Evolutionary conservation across 805 yeast genomes (phyloP).

Genomic region (Metschnikowia matae): DNA sequence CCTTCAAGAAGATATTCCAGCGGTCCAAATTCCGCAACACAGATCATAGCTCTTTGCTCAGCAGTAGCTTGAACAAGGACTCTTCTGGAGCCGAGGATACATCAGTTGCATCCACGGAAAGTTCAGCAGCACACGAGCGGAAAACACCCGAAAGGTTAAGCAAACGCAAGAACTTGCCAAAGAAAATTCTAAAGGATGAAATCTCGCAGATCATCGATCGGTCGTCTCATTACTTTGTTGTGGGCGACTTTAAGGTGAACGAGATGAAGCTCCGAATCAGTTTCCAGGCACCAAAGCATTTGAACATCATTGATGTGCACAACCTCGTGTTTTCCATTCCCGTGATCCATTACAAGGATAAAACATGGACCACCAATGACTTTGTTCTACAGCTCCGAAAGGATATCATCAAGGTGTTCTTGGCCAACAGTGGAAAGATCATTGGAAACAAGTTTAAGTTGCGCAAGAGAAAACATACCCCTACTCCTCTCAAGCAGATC

Average conservation of each 20-base stretch:
- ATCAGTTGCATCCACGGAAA: conserved; percentile 1
- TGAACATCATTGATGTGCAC: conserved; percentile 71
- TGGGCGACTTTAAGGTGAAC: conserved; percentile 33
- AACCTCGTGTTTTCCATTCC: conserved; percentile 69
- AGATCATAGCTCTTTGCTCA: background rate
- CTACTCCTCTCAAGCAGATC: conserved; percentile 38
- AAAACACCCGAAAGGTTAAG: background rate
- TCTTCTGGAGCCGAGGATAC: conserved; percentile 1
- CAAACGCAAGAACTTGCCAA: background rate
- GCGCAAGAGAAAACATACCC: conserved; percentile 26
- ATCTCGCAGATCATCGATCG: conserved; percentile 40
- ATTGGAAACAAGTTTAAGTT: conserved; percentile 66
- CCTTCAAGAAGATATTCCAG: background rate
- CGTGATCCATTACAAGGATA: conserved; percentile 41
- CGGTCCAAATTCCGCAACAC: background rate
- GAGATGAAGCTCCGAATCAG: conserved; percentile 53
- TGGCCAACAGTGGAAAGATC: conserved; percentile 71
- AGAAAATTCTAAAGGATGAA: conserved; percentile 23
- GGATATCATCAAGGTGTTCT: conserved; percentile 52
- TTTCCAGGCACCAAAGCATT: conserved; percentile 69
- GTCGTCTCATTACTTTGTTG: conserved; percentile 39
- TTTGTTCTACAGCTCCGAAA: conserved; percentile 58
- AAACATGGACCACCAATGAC: conserved; percentile 72
- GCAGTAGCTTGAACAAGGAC: background rate
- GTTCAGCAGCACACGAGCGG: background rate